Conservation (phyloP, 2,329 filamentous ascomycete species). For the Camillea tinctor region DNA sequence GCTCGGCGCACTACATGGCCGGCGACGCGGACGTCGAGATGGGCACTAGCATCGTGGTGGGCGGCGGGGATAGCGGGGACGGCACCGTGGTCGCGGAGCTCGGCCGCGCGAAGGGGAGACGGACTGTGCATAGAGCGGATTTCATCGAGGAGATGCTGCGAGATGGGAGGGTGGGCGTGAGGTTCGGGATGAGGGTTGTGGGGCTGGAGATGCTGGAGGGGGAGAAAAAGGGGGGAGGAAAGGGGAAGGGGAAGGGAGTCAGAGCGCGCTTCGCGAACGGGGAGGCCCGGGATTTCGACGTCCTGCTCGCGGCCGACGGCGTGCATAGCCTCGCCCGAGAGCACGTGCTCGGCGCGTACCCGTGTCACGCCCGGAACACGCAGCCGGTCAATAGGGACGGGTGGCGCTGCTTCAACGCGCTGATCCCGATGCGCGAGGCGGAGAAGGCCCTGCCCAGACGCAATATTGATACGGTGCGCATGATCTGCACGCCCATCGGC, state of each 20-base stretch:
- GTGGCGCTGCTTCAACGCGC: constrained; percentile 8
- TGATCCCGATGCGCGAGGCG: constrained; percentile 10
- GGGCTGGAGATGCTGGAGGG: neutral
- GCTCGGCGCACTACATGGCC: constrained; percentile 17
- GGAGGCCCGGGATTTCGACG: constrained; percentile 2
- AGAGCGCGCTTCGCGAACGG: constrained; percentile 2
- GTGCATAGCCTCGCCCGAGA: constrained; percentile 4
- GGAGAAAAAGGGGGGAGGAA: neutral
- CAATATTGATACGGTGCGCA: constrained; percentile 13
- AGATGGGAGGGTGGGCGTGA: neutral
- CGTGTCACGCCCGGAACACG: constrained; percentile 4
- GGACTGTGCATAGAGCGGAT: constrained; percentile 16
- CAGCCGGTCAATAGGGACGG: constrained; percentile 7
- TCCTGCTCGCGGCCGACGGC: constrained; percentile 9
- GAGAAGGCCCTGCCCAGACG: constrained; percentile 3
- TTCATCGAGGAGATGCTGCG: constrained; percentile 13
- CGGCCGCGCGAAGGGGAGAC: constrained; percentile 11
- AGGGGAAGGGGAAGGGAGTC: neutral
- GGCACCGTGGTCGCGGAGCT: constrained; percentile 16
- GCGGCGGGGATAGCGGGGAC: constrained; percentile 5
- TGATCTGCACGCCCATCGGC: constrained; percentile 13
- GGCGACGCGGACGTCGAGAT: constrained; percentile 16
- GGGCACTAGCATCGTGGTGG: constrained; percentile 17
- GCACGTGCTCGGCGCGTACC: constrained; percentile 4
- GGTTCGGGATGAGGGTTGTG: neutral